A percentile compares a stretch with the other conserved stretches of the same genome.
Conservation (phyloP, 75 land plant species). For the Cunninghamia lanceolata region DNA sequence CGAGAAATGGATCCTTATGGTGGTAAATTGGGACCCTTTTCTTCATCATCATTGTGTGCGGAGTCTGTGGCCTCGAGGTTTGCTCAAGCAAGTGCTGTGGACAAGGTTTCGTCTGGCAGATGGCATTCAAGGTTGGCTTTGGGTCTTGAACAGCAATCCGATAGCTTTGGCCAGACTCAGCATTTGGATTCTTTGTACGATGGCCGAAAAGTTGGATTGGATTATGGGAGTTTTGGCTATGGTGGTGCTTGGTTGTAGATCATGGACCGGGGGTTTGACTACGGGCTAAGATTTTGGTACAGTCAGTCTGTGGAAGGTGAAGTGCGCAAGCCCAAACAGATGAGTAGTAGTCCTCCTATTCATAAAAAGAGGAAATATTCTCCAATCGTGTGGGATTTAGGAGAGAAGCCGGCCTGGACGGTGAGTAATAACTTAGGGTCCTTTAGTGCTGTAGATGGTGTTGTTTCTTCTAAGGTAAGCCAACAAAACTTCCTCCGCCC, state of each 20-base stretch:
- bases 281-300: background rate
- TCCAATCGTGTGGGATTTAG: constrained; percentile 91
- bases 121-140: constrained; percentile 63
- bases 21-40: constrained; percentile 15
- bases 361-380: constrained; percentile 75
- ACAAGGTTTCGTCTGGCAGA: constrained; percentile 80
- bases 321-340: constrained; percentile 13
- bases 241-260: constrained; percentile 5
- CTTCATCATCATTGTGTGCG: constrained; percentile 28
- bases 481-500: constrained; percentile 23
- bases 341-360: background rate
- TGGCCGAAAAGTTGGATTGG: background rate
- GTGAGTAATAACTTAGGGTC: background rate
- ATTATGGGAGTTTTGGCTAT: constrained; percentile 3
- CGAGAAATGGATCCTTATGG: constrained; percentile 38
- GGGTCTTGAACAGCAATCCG: constrained; percentile 11
- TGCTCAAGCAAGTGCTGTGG: constrained; percentile 80
- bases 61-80: constrained; percentile 39
- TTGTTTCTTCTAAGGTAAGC: background rate
- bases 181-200: too few species aligned
- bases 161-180: background rate
- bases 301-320: constrained; percentile 10
- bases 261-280: background rate
- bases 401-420: constrained; percentile 38
- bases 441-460: background rate